phyloP scores from a whole-genome alignment of 2,329 filamentous ascomycete genomes.

The Paecilomyces variotii region DNA sequence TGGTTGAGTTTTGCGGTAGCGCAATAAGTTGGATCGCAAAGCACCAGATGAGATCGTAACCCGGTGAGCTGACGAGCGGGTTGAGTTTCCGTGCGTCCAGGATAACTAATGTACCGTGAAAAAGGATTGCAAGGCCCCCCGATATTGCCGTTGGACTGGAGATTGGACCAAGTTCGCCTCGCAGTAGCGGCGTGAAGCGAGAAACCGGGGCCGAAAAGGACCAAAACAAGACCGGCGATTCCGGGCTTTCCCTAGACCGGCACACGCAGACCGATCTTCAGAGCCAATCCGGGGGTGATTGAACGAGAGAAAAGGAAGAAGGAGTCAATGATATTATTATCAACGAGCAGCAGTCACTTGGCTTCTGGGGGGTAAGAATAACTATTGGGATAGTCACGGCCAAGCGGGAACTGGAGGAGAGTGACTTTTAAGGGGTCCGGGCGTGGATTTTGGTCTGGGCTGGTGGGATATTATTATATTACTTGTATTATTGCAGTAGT shows the following conservation, averaged over 20 bases:
- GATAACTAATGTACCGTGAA: background rate
- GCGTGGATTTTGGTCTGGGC: background rate
- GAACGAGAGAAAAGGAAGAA: background rate
- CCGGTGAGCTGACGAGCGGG: background rate
- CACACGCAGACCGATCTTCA: background rate
- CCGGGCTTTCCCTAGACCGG: background rate
- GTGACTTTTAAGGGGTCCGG: background rate
- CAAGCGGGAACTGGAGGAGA: background rate
- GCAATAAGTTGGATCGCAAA: background rate
- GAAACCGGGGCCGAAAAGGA: background rate
- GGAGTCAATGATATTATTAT: background rate
- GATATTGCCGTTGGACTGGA: background rate
- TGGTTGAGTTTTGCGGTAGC: background rate
- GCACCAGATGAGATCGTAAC: background rate
- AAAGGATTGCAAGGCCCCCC: background rate
- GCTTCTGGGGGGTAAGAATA: background rate
- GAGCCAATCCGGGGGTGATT: background rate
- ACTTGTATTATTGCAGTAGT: too few species aligned
- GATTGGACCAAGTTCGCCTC: background rate
- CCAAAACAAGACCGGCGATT: background rate
- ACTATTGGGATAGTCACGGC: background rate
- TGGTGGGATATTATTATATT: background rate
- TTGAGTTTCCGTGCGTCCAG: background rate
- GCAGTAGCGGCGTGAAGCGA: background rate
- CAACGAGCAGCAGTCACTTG: too few species aligned